Conservation (phyloP, 257 asterid species). For the Capsicum pubescens region DNA sequence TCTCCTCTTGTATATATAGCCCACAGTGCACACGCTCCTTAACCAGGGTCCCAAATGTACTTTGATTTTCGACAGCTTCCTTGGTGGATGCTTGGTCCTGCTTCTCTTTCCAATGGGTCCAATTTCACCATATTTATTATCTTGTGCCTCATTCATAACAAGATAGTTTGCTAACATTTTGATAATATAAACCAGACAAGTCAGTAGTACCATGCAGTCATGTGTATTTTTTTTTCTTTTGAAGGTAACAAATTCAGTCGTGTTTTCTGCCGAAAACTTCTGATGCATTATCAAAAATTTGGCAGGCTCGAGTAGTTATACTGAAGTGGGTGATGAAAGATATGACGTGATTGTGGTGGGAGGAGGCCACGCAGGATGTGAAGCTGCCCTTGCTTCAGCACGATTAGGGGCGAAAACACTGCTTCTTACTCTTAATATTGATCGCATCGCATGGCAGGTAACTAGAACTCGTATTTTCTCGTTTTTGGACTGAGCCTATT, state of each 20-base stretch:
- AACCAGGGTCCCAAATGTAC: background rate
- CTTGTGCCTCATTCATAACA: background rate
- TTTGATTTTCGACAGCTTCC: background rate
- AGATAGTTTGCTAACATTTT: background rate
- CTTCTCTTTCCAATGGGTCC: background rate
- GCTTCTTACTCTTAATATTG: slow-evolving; percentile 93
- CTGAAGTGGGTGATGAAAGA: slow-evolving; percentile 61
- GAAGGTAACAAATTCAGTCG: background rate
- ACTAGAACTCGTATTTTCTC: background rate
- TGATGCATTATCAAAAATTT: slow-evolving; percentile 23
- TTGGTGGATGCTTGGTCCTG: background rate
- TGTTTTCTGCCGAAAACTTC: background rate
- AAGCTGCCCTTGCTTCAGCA: slow-evolving; percentile 98
- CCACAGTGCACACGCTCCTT: background rate
- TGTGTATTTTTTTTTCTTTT: background rate
- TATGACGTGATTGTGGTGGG: slow-evolving; percentile 97
- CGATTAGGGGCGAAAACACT: slow-evolving; percentile 95
- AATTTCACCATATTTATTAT: background rate
- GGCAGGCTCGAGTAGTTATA: slow-evolving; percentile 51
- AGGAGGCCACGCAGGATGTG: slow-evolving; percentile 99
- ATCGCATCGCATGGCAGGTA: slow-evolving; percentile 99
- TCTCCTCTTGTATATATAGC: background rate
- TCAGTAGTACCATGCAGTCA: background rate
- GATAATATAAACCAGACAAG: background rate
- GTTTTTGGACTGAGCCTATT: background rate